phyloP scores from a whole-genome alignment of 1,139 yeast species.

The Taiozyma onychis region DNA sequence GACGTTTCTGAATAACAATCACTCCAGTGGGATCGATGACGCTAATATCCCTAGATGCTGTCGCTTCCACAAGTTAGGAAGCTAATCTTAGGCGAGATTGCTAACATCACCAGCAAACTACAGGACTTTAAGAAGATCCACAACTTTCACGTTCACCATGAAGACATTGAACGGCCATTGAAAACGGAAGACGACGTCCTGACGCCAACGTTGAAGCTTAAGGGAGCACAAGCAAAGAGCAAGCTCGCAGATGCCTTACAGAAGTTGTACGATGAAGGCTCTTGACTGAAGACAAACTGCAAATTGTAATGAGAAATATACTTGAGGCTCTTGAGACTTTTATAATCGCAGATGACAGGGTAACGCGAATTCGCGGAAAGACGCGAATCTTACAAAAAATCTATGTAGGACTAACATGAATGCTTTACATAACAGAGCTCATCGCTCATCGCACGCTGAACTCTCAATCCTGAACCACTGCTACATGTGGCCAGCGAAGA shows the following conservation, averaged over 20 bases:
- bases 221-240: constrained; percentile 42
- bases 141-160: constrained; percentile 34
- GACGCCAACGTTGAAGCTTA: constrained; percentile 50
- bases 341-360: background rate
- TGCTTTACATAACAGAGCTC: background rate
- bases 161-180: constrained; percentile 37
- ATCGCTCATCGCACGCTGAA: background rate
- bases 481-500: constrained; percentile 39
- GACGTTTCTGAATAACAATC: constrained; percentile 48
- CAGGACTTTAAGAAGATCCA: constrained; percentile 42
- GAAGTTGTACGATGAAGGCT: constrained; percentile 47
- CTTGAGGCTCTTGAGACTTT: background rate
- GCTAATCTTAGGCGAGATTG: constrained; percentile 25
- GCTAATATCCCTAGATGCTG: constrained; percentile 14
- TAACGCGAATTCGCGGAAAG: background rate
- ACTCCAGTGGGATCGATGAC: constrained; percentile 5
- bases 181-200: constrained; percentile 42
- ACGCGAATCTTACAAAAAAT: too few relatives aligned
- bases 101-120: constrained; percentile 21
- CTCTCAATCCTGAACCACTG: background rate
- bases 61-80: constrained; percentile 27
- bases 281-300: background rate
- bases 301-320: background rate
- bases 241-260: constrained; percentile 38
- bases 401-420: too few relatives aligned